Evolutionary conservation across 164 flowering plant species (phyloP).

Genomic region (Tinospora cordifolia): DNA sequence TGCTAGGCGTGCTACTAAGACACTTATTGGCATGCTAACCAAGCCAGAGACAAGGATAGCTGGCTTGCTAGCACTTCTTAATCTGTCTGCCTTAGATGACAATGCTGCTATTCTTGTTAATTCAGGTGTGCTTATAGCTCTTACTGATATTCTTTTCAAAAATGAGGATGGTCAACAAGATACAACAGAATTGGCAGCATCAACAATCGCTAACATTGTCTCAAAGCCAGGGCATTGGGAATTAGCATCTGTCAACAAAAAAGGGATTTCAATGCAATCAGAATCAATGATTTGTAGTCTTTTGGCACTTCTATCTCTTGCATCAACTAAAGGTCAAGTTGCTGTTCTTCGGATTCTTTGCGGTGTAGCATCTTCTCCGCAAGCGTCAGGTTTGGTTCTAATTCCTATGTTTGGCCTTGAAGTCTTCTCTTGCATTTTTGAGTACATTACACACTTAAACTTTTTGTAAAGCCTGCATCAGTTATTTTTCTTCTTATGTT

Average conservation of each 20-base stretch:
- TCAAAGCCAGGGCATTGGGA: slow-evolving; percentile 58
- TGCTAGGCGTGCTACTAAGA: slow-evolving; percentile 40
- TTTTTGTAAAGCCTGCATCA: too few species aligned
- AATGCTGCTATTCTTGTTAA: slow-evolving; percentile 54
- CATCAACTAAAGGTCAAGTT: slow-evolving; percentile 35
- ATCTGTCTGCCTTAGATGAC: slow-evolving; percentile 46
- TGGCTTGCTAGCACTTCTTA: slow-evolving; percentile 46
- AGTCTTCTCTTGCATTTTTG: too few species aligned
- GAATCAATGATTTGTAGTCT: slow-evolving; percentile 31
- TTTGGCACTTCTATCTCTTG: slow-evolving; percentile 28
- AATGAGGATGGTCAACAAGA: slow-evolving; percentile 15
- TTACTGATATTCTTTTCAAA: slow-evolving; percentile 32
- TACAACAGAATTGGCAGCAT: slow-evolving; percentile 29
- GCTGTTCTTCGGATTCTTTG: slow-evolving; percentile 39
- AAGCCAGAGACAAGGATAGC: slow-evolving; percentile 33
- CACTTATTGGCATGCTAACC: slow-evolving; percentile 37
- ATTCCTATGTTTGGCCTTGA: background rate
- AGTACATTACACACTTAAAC: too few species aligned
- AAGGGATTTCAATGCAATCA: slow-evolving; percentile 44
- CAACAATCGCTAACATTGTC: slow-evolving; percentile 32
- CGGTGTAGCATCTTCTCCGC: slow-evolving; percentile 56
- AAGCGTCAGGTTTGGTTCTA: slow-evolving; percentile 45
- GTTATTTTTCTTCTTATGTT: background rate
- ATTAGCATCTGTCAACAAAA: slow-evolving; percentile 35
- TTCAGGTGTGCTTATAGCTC: slow-evolving; percentile 38